Conservation (phyloP, 139 green algal genomes). For the Chlamydomonas schloesseri region DNA sequence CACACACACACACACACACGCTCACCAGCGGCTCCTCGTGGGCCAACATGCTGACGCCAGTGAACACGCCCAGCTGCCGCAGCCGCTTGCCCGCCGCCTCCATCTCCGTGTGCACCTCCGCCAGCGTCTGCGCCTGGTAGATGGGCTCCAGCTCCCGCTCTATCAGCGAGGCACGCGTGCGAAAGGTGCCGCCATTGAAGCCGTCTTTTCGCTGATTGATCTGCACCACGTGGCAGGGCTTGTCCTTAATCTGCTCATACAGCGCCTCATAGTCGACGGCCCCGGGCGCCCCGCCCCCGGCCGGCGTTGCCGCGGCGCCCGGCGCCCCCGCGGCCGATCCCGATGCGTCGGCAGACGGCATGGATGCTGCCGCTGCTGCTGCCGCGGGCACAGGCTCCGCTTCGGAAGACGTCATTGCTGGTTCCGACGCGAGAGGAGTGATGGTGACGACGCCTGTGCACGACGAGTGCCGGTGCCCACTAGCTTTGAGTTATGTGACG, state of each 20-base stretch:
- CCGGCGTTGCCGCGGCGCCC: too few relatives aligned
- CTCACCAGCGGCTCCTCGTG: conserved; percentile 52
- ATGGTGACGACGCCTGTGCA: too few relatives aligned
- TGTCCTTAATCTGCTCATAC: conserved; percentile 57
- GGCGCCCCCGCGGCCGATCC: neutral
- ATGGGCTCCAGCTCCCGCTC: conserved; percentile 61
- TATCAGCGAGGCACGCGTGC: conserved; percentile 50
- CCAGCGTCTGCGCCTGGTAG: conserved; percentile 64
- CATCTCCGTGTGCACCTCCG: conserved; percentile 76
- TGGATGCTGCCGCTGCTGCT: too few relatives aligned
- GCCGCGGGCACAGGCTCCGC: too few relatives aligned
- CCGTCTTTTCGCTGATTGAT: conserved; percentile 45
- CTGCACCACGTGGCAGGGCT: conserved; percentile 46
- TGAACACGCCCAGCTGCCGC: conserved; percentile 75
- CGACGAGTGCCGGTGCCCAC: too few relatives aligned
- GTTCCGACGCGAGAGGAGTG: conserved; percentile 3
- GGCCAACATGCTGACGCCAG: conserved; percentile 68
- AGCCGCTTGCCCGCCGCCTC: conserved; percentile 67
- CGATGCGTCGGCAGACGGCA: neutral
- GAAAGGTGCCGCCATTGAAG: conserved; percentile 4
- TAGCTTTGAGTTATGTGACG: too few relatives aligned
- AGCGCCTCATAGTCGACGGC: conserved; percentile 43
- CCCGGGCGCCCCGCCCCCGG: neutral
- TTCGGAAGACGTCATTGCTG: neutral
- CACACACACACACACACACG: too few relatives aligned